A percentile compares a stretch with the other conserved stretches of the same genome.
These are phyloP conservation scores for Saturnispora gosingensis DNA, from an alignment of 805 yeast genomes.

Conservation along the genomic window DNA sequence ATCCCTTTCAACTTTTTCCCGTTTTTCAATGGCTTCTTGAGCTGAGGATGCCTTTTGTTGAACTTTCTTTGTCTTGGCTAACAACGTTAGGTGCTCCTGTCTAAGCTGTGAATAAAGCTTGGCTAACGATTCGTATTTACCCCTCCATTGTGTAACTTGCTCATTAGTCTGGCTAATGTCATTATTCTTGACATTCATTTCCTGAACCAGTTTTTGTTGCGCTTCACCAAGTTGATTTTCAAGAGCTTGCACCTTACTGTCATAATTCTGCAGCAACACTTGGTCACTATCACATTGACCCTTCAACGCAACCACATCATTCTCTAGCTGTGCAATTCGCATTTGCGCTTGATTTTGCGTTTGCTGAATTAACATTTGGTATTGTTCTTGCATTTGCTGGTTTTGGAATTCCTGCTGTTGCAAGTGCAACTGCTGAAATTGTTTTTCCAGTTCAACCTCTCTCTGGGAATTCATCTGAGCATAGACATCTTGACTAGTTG, in stretches of 20 bases:
- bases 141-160: conserved; percentile 70
- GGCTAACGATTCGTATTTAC: conserved; percentile 82
- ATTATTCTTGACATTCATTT: conserved; percentile 68
- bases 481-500: conserved; percentile 39
- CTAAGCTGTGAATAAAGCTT: conserved; percentile 84
- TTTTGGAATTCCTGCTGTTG: conserved; percentile 60
- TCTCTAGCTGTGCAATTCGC: conserved; percentile 70
- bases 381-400: conserved; percentile 66
- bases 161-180: conserved; percentile 59
- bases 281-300: conserved; percentile 86
- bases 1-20: conserved; percentile 75
- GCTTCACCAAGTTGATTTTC: conserved; percentile 62
- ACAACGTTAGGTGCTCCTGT: conserved; percentile 77
- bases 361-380: conserved; percentile 58
- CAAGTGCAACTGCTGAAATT: conserved; percentile 49
- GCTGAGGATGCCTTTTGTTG: conserved; percentile 85
- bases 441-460: conserved; percentile 43
- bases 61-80: conserved; percentile 67
- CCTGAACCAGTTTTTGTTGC: conserved; percentile 59
- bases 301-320: conserved; percentile 63
- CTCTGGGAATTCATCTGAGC: conserved; percentile 39
- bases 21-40: conserved; percentile 78
- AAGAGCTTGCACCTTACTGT: conserved; percentile 69
- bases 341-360: conserved; percentile 68
- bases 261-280: conserved; percentile 75